These are phyloP conservation scores for Caloboletus firmus DNA, from an alignment of 1,284 basidiomycete genomes.

Conservation along the genomic window DNA sequence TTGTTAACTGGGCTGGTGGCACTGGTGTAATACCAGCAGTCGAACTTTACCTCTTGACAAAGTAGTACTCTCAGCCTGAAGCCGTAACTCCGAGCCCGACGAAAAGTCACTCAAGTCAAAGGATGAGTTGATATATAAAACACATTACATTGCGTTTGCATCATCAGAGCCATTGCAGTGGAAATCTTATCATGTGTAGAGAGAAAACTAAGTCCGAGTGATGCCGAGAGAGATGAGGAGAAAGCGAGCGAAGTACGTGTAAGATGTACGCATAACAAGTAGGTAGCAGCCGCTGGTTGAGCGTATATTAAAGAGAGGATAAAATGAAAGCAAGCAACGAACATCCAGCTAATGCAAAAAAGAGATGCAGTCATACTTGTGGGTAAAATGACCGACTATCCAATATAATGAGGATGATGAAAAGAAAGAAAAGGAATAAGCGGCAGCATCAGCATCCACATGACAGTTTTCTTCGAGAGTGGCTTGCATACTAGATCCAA, in stretches of 20 bases:
- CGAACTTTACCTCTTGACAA: no score
- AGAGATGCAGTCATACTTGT: background rate
- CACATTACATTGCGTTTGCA: constrained; percentile 10
- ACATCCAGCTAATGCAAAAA: constrained; percentile 11
- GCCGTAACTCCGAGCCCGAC: no score
- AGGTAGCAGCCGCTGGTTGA: constrained; percentile 1
- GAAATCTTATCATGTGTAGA: constrained; percentile 1
- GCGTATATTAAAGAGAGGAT: constrained; percentile 1
- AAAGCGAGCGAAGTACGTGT: background rate
- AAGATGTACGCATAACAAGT: background rate
- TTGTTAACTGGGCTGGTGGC: no score
- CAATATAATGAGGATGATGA: constrained; percentile 1
- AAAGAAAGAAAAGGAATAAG: background rate
- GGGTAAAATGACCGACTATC: constrained; percentile 3
- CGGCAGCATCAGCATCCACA: constrained; percentile 20
- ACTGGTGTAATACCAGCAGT: no score
- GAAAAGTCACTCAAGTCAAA: no score
- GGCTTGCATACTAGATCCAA: constrained; percentile 25
- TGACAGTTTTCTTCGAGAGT: constrained; percentile 8
- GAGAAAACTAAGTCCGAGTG: constrained; percentile 11
- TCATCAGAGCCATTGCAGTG: constrained; percentile 1
- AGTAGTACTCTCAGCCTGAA: no score
- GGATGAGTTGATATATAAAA: background rate
- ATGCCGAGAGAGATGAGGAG: constrained; percentile 7
- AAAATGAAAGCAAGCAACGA: background rate